Evolutionary conservation across 148 eudicot species (phyloP).

Genomic region (Vaccinium corymbosum): DNA sequence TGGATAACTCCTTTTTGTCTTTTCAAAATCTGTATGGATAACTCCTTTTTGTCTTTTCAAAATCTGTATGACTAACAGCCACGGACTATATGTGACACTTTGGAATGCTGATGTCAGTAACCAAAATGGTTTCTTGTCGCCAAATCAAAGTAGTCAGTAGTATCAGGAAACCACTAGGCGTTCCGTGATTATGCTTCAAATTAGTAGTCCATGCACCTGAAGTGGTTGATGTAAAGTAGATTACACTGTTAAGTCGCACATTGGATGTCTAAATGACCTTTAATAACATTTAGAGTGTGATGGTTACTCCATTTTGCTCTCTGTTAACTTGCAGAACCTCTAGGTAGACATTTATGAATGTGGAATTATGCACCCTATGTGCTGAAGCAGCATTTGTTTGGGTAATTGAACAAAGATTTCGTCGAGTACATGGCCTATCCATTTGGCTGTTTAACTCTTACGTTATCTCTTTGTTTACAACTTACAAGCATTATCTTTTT

Average conservation of each 20-base stretch:
- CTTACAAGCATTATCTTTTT: neutral
- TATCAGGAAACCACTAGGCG: neutral
- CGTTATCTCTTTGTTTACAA: neutral
- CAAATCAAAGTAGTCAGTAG: neutral
- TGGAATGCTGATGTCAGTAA: neutral
- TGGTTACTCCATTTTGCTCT: neutral
- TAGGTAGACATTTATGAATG: neutral
- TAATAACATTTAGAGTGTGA: neutral
- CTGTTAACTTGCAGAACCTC: neutral
- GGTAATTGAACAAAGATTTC: neutral
- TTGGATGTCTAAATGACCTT: neutral
- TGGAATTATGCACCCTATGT: neutral
- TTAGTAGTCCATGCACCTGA: neutral
- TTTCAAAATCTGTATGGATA: neutral
- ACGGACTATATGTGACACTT: neutral
- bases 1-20: neutral
- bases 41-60: neutral
- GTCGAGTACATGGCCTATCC: slow-evolving; percentile 2
- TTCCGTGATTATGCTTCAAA: neutral
- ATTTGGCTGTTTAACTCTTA: neutral
- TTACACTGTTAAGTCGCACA: neutral
- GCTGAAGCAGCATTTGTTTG: neutral
- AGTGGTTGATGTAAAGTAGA: neutral
- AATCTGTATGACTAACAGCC: neutral
- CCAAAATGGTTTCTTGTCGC: neutral